phyloP scores from a whole-genome alignment of 495 filamentous ascomycete species.

The Annulohypoxylon moriforme region DNA sequence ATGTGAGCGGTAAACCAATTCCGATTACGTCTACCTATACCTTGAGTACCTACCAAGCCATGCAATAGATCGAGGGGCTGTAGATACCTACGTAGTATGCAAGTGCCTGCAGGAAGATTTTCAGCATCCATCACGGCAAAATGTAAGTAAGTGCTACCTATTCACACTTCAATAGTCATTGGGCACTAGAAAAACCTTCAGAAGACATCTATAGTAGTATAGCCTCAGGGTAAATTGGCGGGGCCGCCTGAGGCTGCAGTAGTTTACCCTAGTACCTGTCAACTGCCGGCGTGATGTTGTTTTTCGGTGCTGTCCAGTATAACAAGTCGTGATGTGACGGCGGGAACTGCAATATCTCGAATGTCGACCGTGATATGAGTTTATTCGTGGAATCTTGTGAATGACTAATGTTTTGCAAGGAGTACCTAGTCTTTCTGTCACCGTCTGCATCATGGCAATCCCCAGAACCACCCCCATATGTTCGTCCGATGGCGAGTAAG shows the following conservation, averaged over 20 bases:
- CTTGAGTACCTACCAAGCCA: not conserved
- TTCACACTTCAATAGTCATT: not conserved
- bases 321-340: not conserved
- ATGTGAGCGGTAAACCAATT: not conserved
- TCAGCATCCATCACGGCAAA: not conserved
- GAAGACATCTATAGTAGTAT: not conserved
- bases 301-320: not conserved
- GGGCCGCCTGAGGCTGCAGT: slow-evolving; percentile 31
- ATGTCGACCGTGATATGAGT: not conserved
- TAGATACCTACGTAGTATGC: not conserved
- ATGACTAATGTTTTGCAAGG: slow-evolving; percentile 1
- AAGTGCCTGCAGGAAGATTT: not conserved
- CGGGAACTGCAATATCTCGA: not conserved
- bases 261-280: not conserved
- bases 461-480: not conserved
- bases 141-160: not conserved
- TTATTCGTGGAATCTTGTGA: not conserved
- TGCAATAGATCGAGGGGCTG: not conserved
- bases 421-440: not conserved
- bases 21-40: not conserved
- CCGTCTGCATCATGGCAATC: not conserved
- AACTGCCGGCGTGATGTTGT: slow-evolving; percentile 25
- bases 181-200: not conserved
- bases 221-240: slow-evolving; percentile 30
- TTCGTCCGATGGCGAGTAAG: not conserved